Evolutionary conservation across 176 grass and related monocot genomes (phyloP).

Genomic region (Lolium perenne): DNA sequence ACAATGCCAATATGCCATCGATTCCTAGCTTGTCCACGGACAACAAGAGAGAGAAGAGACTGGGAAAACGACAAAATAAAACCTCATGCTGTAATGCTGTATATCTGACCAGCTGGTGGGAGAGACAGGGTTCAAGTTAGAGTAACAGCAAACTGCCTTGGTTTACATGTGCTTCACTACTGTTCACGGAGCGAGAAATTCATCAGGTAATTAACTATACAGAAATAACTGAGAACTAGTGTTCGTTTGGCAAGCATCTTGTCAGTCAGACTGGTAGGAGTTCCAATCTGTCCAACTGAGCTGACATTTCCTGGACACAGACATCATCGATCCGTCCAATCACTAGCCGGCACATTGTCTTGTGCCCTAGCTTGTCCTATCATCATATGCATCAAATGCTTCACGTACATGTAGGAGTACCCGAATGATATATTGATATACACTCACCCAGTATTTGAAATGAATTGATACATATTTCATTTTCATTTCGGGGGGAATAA

Average conservation of each 20-base stretch:
- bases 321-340: constrained; percentile 33
- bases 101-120: not conserved
- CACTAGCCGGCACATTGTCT: not conserved
- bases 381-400: constrained; percentile 31
- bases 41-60: not conserved
- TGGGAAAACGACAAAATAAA: not conserved
- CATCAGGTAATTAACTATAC: not conserved
- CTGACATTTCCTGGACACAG: constrained; percentile 56
- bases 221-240: constrained; percentile 22
- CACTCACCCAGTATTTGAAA: not conserved
- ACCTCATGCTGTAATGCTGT: not conserved
- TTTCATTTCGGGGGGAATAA: not conserved
- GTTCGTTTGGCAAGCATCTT: constrained; percentile 50
- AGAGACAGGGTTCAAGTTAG: not conserved
- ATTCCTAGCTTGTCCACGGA: not conserved
- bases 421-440: not conserved
- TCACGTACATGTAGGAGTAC: constrained; percentile 1
- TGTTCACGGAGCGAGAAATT: constrained; percentile 8
- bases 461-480: not conserved
- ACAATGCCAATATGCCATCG: not conserved
- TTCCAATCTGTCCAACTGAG: constrained; percentile 65
- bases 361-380: not conserved
- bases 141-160: not conserved
- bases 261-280: constrained; percentile 40
- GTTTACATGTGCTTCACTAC: not conserved